Evolutionary conservation across 345 rosid species (phyloP), one percentile per base, ranked within the genome.

Genomic region (Balakata baccata): DNA sequence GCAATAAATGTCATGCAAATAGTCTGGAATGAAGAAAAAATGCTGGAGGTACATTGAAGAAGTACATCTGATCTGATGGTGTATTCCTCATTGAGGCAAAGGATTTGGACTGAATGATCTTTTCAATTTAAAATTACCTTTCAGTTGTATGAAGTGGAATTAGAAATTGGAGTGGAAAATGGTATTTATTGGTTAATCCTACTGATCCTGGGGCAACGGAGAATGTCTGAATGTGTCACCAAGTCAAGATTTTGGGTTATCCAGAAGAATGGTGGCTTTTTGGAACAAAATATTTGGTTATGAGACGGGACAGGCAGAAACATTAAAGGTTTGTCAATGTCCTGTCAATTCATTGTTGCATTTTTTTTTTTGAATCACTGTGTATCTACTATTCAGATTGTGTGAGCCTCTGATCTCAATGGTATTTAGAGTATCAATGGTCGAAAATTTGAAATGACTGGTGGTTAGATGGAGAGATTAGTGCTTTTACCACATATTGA

Each of bases 281-380:
- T 69, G 57, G 29, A 69, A 18, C 34, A 38, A 68, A 68, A 51
- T 13, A 51, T 50, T 68, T 34, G n/a, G 71, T 34, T 29, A 51
- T 51, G 46, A 68, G 17, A 5, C 17, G 29, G 53, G 50, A n/a
- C 47, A 52, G 62, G 62, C 49, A 53, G 62, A 37, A 38, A 53
- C 18, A 8, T 52, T 69, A 17, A 51, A 53, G 61, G 34, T 53
- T 51, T 34, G 47, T 68, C 23, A 37, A 68, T 7, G 34, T 29
- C 34, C 34, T 29, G 34, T 29, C 34, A 29, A 29, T 29, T 29
- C 34, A 29, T 29, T 29, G 71, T 68, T 5, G 34, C n/a, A 51
- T 10, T 34, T 14, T 43, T 68, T 10, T 34, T 14, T 43, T 4
- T 51, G 71, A 10, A 68, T 18, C 17, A 6, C n/a, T n/a, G 25